phyloP scores from a whole-genome alignment of 2,329 filamentous ascomycete genomes.

The Fusarium hainanense region DNA sequence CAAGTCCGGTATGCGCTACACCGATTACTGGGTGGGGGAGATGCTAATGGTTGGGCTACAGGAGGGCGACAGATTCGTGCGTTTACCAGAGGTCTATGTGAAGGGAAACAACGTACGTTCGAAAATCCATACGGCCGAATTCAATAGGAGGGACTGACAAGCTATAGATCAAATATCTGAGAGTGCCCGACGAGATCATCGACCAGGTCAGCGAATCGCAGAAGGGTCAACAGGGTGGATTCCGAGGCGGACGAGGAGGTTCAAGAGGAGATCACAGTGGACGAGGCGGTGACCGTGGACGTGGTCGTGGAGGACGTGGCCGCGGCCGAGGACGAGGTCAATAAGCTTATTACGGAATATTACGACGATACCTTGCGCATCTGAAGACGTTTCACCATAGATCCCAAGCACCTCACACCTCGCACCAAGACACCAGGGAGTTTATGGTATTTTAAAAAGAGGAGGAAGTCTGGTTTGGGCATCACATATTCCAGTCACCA shows the following conservation, averaged over 20 bases:
- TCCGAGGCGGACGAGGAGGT: conserved; percentile 72
- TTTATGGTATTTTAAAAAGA: conserved; percentile 14
- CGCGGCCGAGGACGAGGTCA: conserved; percentile 52
- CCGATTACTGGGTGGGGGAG: background rate
- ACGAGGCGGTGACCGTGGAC: conserved; percentile 60
- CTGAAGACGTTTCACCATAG: background rate
- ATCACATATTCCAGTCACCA: conserved; percentile 6
- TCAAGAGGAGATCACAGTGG: conserved; percentile 69
- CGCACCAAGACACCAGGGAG: background rate
- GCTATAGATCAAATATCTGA: conserved; percentile 92
- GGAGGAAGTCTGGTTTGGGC: conserved; percentile 8
- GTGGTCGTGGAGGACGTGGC: conserved; percentile 55
- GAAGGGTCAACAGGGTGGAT: conserved; percentile 72
- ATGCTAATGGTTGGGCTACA: conserved; percentile 52
- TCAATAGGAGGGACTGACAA: conserved; percentile 20
- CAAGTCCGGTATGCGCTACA: conserved; percentile 72
- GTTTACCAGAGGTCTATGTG: conserved; percentile 93
- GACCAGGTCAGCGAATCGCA: conserved; percentile 94
- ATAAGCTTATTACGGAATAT: conserved; percentile 32
- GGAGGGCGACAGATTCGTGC: conserved; percentile 94
- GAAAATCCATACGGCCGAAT: too few species aligned
- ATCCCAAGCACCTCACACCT: background rate
- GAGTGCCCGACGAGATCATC: conserved; percentile 96
- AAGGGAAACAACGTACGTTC: conserved; percentile 91
- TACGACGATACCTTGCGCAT: conserved; percentile 13